phyloP scores from a whole-genome alignment of 2,329 filamentous ascomycete species.

The Byssothecium circinans region DNA sequence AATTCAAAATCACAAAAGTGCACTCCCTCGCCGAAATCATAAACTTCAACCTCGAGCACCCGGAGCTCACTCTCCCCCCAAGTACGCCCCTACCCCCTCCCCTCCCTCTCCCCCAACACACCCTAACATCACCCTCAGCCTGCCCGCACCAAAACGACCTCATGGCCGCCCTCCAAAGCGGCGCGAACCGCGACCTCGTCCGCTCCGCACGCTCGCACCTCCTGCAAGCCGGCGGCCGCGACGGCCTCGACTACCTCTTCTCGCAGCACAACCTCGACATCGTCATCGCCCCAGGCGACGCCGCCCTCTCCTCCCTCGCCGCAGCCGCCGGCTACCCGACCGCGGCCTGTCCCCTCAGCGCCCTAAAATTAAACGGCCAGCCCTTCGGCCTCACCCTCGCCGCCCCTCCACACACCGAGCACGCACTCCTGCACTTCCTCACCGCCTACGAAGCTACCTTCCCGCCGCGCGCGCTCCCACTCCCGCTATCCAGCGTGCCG shows the following conservation, averaged over 20 bases:
- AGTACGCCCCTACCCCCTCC: conserved; percentile 16
- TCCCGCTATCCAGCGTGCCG: conserved; percentile 32
- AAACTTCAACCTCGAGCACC: conserved; percentile 42
- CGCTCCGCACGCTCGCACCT: conserved; percentile 32
- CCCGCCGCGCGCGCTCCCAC: conserved; percentile 33
- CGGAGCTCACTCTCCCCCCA: conserved; percentile 37
- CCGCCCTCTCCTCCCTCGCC: conserved; percentile 37
- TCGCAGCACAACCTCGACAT: conserved; percentile 33
- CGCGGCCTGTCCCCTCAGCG: conserved; percentile 37
- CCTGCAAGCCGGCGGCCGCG: conserved; percentile 30
- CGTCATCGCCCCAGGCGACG: conserved; percentile 39
- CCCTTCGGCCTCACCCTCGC: conserved; percentile 40
- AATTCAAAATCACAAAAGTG: conserved; percentile 40
- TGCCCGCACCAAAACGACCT: conserved; percentile 42
- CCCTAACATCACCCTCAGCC: conserved; percentile 17
- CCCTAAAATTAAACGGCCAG: conserved; percentile 40
- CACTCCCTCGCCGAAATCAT: conserved; percentile 43
- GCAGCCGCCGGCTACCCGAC: conserved; percentile 42
- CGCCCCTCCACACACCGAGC: conserved; percentile 36
- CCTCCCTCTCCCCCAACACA: conserved; percentile 2
- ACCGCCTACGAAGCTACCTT: conserved; percentile 42
- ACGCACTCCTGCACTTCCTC: conserved; percentile 38
- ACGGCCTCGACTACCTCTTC: conserved; percentile 39
- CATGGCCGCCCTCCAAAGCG: conserved; percentile 34
- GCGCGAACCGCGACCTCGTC: conserved; percentile 26